Evolutionary conservation across 108 stramenopile species (phyloP).

Genomic region (Seminavis robusta): DNA sequence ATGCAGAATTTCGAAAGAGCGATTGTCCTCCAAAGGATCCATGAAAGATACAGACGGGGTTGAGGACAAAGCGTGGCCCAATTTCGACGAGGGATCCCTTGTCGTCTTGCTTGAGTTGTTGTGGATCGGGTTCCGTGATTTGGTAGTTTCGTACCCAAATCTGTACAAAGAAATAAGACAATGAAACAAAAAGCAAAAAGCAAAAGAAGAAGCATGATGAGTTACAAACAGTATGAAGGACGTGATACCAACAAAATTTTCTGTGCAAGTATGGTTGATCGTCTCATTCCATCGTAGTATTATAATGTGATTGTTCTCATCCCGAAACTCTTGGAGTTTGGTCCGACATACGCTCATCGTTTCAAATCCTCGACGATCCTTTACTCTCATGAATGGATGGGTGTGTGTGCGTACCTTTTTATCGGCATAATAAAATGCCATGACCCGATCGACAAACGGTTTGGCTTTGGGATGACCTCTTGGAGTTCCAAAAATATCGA

Average conservation of each 20-base stretch:
- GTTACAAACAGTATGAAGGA: background rate
- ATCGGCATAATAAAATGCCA: conserved; percentile 94
- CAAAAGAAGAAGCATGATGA: background rate
- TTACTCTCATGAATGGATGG: background rate
- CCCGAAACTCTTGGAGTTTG: conserved; percentile 15
- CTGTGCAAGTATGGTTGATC: background rate
- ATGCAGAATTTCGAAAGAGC: conserved; percentile 88
- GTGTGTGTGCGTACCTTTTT: conserved; percentile 70
- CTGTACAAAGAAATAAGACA: conserved; percentile 30
- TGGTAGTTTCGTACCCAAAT: conserved; percentile 99
- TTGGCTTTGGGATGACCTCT: conserved; percentile 98
- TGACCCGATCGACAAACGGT: conserved; percentile 97
- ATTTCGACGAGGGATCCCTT: conserved; percentile 95
- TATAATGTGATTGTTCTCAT: conserved; percentile 60
- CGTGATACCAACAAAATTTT: background rate
- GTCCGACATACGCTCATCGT: conserved; percentile 95
- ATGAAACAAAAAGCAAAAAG: conserved; percentile 5
- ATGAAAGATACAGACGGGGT: conserved; percentile 95
- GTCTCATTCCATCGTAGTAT: conserved; percentile 94
- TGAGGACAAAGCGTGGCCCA: conserved; percentile 97
- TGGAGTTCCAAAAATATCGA: conserved; percentile 95
- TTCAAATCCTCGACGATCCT: conserved; percentile 6
- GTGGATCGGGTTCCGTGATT: conserved; percentile 87
- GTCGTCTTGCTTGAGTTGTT: conserved; percentile 65
- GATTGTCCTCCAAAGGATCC: conserved; percentile 99